A percentile compares a stretch with the other conserved stretches of the same genome.
phyloP scores from a whole-genome alignment of 495 filamentous ascomycete species.

The Aspergillus indologenus region DNA sequence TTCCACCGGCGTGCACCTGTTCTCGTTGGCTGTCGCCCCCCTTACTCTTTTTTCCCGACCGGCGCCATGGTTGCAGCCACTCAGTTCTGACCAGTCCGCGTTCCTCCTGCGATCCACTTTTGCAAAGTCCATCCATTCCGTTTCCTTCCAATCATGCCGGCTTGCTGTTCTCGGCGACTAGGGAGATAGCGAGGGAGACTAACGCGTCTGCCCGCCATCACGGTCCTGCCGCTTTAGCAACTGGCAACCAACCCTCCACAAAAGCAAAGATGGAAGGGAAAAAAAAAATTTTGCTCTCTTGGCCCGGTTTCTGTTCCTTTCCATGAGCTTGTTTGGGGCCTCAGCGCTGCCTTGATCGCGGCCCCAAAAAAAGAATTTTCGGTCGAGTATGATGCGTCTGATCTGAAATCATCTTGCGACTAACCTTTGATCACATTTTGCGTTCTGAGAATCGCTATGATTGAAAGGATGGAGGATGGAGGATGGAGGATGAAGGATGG shows the following conservation, averaged over 20 bases:
- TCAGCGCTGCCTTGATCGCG: background rate
- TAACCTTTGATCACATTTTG: too few relatives aligned
- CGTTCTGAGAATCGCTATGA: too few relatives aligned
- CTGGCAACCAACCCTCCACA: constrained; percentile 25
- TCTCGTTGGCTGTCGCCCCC: constrained; percentile 29
- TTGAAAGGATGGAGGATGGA: too few relatives aligned
- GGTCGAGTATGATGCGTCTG: too few relatives aligned
- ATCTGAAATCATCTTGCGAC: too few relatives aligned
- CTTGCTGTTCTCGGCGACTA: constrained; percentile 26
- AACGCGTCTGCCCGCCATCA: constrained; percentile 29
- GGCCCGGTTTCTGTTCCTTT: constrained; percentile 25
- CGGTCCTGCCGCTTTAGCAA: constrained; percentile 41
- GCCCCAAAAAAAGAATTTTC: background rate
- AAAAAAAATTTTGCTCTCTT: constrained; percentile 33
- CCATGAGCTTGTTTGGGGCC: background rate
- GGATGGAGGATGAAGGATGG: background rate
- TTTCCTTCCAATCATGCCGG: constrained; percentile 33
- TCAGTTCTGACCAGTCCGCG: constrained; percentile 28
- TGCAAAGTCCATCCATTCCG: constrained; percentile 12
- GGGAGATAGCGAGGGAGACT: background rate
- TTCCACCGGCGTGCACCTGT: constrained; percentile 16
- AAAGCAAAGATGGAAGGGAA: constrained; percentile 34
- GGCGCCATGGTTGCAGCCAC: constrained; percentile 33
- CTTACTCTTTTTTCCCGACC: constrained; percentile 27
- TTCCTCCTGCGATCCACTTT: constrained; percentile 26